Percentiles rank a stretch among this genome's conserved stretches.
Conservation (phyloP, 805 yeast genomes). For the Tetrapisispora fleetii region DNA sequence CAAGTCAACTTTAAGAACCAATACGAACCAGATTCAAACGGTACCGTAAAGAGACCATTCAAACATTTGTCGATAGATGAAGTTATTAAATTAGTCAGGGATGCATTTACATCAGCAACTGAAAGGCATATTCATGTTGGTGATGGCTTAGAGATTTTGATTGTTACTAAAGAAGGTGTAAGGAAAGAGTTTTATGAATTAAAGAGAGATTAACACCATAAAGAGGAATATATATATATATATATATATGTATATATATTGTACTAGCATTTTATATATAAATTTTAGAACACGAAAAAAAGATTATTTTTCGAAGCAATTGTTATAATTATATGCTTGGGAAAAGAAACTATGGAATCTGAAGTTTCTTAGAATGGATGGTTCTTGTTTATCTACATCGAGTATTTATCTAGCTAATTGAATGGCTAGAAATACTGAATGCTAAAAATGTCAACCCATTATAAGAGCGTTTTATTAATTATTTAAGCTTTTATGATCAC, state of each 20-base stretch:
- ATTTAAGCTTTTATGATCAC: no score
- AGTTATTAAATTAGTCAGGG: conserved; percentile 78
- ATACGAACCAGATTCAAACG: conserved; percentile 67
- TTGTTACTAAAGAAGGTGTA: conserved; percentile 90
- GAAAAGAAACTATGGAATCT: no score
- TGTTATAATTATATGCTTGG: background rate
- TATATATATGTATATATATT: conserved; percentile 1
- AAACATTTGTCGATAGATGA: conserved; percentile 69
- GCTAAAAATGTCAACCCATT: no score
- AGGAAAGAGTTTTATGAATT: conserved; percentile 73
- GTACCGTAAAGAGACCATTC: conserved; percentile 49
- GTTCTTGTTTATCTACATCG: no score
- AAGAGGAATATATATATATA: background rate
- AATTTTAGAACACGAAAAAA: background rate
- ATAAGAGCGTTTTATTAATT: no score
- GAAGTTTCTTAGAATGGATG: no score
- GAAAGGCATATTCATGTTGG: conserved; percentile 98
- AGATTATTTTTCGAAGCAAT: background rate
- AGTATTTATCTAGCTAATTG: no score
- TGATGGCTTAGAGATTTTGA: conserved; percentile 84
- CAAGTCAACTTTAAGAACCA: conserved; percentile 96
- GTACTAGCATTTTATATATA: conserved; percentile 2
- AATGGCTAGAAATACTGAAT: no score
- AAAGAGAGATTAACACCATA: conserved; percentile 60
- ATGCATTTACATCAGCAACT: conserved; percentile 92